These are phyloP conservation scores for Amauroascus niger DNA, from an alignment of 2,329 filamentous ascomycete genomes.

Conservation along the genomic window DNA sequence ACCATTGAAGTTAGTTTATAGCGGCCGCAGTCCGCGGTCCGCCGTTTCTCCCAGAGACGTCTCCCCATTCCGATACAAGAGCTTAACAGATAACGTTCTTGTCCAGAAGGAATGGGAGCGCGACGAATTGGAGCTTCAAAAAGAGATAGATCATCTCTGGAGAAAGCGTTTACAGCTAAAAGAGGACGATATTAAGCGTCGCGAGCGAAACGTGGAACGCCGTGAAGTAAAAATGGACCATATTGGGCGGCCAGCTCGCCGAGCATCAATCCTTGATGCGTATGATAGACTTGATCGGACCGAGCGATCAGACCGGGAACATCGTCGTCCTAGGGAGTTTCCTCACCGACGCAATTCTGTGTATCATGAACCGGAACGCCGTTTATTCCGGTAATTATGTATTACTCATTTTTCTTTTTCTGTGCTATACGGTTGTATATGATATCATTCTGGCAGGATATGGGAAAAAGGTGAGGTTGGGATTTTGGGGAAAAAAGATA, in stretches of 20 bases:
- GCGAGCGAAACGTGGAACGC: constrained; percentile 7
- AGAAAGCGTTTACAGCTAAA: constrained; percentile 6
- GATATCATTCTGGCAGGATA: background rate
- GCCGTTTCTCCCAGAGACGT: background rate
- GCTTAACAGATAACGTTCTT: constrained; percentile 7
- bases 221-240: constrained; percentile 7
- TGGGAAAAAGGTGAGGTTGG: background rate
- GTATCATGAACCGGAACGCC: background rate
- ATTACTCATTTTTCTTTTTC: background rate
- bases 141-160: constrained; percentile 10
- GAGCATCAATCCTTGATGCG: constrained; percentile 1
- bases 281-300: constrained; percentile 13
- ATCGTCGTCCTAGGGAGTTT: constrained; percentile 4
- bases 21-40: background rate
- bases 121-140: constrained; percentile 11
- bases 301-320: constrained; percentile 6
- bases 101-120: constrained; percentile 11
- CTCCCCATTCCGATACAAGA: background rate
- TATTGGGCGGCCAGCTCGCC: background rate
- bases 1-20: background rate
- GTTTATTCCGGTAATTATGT: background rate
- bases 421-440: background rate
- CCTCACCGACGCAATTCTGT: background rate
- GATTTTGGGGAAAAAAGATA: background rate
- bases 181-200: constrained; percentile 10